Percentiles rank a stretch among this genome's conserved stretches.
Conservation (phyloP, 768 basidiomycete genomes). For the Phylloporus arenicola region DNA sequence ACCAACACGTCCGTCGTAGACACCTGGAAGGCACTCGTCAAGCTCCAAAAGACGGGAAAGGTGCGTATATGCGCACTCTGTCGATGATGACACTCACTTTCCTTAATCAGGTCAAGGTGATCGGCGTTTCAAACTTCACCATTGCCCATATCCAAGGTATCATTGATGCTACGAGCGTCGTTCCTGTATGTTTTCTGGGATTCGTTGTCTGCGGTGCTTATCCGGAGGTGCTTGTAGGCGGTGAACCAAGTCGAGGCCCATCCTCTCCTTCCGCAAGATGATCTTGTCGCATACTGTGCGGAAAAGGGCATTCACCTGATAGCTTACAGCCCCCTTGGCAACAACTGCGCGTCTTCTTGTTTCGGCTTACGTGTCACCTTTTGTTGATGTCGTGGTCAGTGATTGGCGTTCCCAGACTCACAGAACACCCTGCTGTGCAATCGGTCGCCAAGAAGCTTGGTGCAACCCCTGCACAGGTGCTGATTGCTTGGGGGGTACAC, state of each 20-base stretch:
- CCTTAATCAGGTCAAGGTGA: constrained; percentile 45
- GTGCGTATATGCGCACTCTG: constrained; percentile 28
- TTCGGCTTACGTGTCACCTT: not conserved
- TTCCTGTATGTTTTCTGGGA: constrained; percentile 46
- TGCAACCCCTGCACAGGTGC: too few relatives aligned
- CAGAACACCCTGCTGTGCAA: constrained; percentile 44
- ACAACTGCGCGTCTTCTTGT: constrained; percentile 51
- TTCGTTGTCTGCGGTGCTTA: not conserved
- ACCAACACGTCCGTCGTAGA: constrained; percentile 57
- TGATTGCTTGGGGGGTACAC: constrained; percentile 52
- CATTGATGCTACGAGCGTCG: constrained; percentile 62
- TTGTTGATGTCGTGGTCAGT: not conserved
- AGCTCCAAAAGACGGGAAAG: constrained; percentile 38
- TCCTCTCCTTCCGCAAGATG: constrained; percentile 71
- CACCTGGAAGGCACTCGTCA: constrained; percentile 31
- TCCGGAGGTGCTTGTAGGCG: constrained; percentile 29
- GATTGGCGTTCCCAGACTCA: constrained; percentile 48
- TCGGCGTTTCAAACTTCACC: constrained; percentile 85
- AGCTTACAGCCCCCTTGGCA: constrained; percentile 74
- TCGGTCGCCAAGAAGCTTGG: constrained; percentile 33
- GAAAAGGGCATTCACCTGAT: constrained; percentile 65
- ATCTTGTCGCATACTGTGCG: constrained; percentile 65
- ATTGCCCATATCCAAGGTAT: constrained; percentile 35
- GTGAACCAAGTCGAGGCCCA: constrained; percentile 84
- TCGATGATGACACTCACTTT: not conserved